Evolutionary conservation across 2,329 filamentous ascomycete species (phyloP), one percentile per base, ranked within the genome.

Genomic region (Ophiostoma ips): DNA sequence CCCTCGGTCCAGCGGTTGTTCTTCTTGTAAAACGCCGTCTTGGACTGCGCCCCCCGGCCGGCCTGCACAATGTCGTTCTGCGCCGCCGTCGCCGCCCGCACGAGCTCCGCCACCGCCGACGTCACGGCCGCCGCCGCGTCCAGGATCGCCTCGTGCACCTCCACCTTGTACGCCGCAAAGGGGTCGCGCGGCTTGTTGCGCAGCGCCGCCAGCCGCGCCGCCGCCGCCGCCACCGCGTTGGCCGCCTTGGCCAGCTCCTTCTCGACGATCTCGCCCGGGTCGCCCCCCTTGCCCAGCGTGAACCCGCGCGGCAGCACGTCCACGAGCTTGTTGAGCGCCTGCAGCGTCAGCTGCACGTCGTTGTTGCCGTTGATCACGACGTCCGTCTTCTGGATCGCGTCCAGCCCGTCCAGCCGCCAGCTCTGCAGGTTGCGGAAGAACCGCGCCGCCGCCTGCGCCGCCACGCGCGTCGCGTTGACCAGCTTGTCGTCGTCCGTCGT

Each of bases 1-100:
- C 92, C 92, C 63, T 98, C 92, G 0, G 92, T 98, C 92, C 92
- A 98, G 48, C 92, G 80, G 69, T 96, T 98, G 76, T 98, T 95
- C 73, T 96, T 96, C 77, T 96, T 96, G 81, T 98, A 98, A 67
- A 98, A 98, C 21, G 89, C 88, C 2, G 89, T 94, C 52, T 83
- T 79, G 41, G 87, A 94, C 48, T 86, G 87, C 24, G 83, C 84
- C 34, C 92, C 92, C 18, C 86, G 83, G 8, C 92, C 92, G 55
- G 94, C 87, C 56, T 88, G 83, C 40, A 98, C 92, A 62, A 98
- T 98, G 69, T 98, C 92, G 64, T 94, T 82, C 64, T 98, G 92
- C 2, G 90, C 94, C 16, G 77, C 81, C 0, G 90, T 94, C 7
- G 92, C 92, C 1, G 92, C 92, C 67, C 92, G 90, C 72, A 98